Conservation (phyloP, 1,139 yeast genomes). For the Blastobotrys illinoisensis region DNA sequence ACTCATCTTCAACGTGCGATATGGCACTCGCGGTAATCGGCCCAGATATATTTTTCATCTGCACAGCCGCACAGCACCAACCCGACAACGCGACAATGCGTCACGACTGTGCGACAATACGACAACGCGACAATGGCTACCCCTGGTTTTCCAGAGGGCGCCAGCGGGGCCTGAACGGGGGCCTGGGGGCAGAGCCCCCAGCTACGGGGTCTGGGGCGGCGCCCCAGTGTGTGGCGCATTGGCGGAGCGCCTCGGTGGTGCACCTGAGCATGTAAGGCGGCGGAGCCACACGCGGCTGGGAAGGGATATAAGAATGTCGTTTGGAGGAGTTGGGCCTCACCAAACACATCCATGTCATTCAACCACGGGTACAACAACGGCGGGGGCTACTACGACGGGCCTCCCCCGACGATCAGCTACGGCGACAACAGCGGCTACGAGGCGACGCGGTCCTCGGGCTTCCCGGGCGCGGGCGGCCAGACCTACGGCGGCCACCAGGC, state of each 20-base stretch:
- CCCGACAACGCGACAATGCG: too few species aligned
- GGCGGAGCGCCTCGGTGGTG: too few species aligned
- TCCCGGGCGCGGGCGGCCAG: constrained; percentile 30
- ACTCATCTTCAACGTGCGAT: not conserved
- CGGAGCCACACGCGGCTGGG: not conserved
- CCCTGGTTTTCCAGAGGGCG: too few species aligned
- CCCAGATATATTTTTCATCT: not conserved
- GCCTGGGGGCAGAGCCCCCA: too few species aligned
- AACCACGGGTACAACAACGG: constrained; percentile 6
- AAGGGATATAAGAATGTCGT: not conserved
- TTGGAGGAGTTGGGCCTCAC: not conserved
- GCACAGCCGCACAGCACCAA: not conserved
- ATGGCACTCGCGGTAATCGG: not conserved
- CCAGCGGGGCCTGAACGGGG: too few species aligned
- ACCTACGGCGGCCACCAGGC: constrained; percentile 22
- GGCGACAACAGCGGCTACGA: not conserved
- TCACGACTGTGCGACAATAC: too few species aligned
- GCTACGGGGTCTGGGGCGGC: not conserved
- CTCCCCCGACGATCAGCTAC: constrained; percentile 5
- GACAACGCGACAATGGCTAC: too few species aligned
- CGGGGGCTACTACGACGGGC: constrained; percentile 6
- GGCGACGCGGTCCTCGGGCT: constrained; percentile 1
- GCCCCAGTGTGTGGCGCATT: not conserved
- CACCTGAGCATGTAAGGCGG: not conserved
- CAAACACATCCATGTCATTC: not conserved